These are phyloP conservation scores for Rutidosis leptorrhynchoides DNA, from an alignment of 129 eudicot species.

Conservation along the genomic window DNA sequence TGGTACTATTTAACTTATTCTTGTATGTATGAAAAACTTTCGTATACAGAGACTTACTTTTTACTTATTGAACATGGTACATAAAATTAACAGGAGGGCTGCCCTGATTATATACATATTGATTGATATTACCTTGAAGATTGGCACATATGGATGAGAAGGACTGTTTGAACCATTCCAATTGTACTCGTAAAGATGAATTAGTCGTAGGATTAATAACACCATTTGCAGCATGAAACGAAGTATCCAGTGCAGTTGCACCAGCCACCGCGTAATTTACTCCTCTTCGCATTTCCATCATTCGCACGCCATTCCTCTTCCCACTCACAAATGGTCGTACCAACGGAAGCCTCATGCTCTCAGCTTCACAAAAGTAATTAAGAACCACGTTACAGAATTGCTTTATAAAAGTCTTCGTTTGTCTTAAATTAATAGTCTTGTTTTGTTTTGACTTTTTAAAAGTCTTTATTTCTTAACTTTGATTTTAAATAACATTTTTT, in stretches of 20 bases:
- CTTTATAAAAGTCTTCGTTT: too few relatives aligned
- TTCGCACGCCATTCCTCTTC: conserved; percentile 2
- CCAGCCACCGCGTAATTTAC: conserved; percentile 34
- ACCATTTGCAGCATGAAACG: conserved; percentile 22
- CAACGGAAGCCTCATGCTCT: conserved; percentile 29
- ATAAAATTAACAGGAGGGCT: too few relatives aligned
- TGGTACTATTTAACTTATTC: too few relatives aligned
- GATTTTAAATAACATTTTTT: too few relatives aligned
- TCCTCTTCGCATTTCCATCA: conserved; percentile 17
- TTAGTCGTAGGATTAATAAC: conserved; percentile 22
- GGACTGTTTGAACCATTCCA: conserved; percentile 30
- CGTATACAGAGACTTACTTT: too few relatives aligned
- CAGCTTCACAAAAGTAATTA: conserved; percentile 21
- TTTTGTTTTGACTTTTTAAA: too few relatives aligned
- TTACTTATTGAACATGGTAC: too few relatives aligned
- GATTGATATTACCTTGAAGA: conserved; percentile 24
- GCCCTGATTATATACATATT: not conserved
- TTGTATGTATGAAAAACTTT: too few relatives aligned
- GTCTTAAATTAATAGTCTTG: too few relatives aligned
- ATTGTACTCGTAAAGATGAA: conserved; percentile 27
- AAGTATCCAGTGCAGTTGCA: conserved; percentile 25
- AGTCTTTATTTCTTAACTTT: too few relatives aligned
- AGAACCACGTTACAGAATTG: not conserved
- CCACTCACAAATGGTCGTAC: conserved; percentile 32
- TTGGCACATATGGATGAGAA: conserved; percentile 26